Percentiles rank a stretch among this genome's conserved stretches.
Conservation (phyloP, 306 rosid genomes). For the Rubus parviflorus region DNA sequence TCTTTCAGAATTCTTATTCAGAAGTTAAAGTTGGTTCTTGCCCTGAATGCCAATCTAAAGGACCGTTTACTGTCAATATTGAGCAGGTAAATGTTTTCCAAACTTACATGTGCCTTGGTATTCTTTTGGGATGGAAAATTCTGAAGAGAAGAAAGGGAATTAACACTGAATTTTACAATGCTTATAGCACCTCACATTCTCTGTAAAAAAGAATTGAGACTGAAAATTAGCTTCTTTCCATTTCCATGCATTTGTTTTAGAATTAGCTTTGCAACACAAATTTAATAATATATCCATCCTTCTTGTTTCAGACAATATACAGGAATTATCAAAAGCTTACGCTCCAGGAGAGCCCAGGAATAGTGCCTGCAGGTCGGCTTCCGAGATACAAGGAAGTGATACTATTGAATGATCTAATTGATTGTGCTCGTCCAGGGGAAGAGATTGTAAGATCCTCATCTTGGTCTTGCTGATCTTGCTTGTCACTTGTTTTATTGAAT, state of each 20-base stretch:
- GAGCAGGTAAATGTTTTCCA: slow-evolving; percentile 67
- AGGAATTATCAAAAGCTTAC: slow-evolving; percentile 96
- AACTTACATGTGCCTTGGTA: background rate
- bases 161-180: background rate
- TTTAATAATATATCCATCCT: background rate
- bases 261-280: background rate
- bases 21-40: slow-evolving; percentile 99
- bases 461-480: slow-evolving; percentile 21
- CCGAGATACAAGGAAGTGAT: slow-evolving; percentile 99
- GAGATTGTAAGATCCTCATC: slow-evolving; percentile 66
- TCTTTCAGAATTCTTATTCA: slow-evolving; percentile 93
- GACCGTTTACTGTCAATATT: slow-evolving; percentile 87
- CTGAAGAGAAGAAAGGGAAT: slow-evolving; percentile 2
- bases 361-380: slow-evolving; percentile 96
- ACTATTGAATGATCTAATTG: slow-evolving; percentile 89
- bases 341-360: slow-evolving; percentile 99
- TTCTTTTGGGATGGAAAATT: background rate
- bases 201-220: background rate
- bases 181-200: background rate
- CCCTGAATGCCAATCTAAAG: slow-evolving; percentile 97
- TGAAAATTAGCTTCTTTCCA: background rate
- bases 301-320: slow-evolving; percentile 73
- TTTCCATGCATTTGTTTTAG: background rate
- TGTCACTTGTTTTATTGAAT: slow-evolving; percentile 15
- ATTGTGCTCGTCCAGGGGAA: slow-evolving; percentile 99